A percentile compares a stretch with the other conserved stretches of the same genome.
Conservation (phyloP, 2,329 filamentous ascomycete species). For the Podosphaera fusca region DNA sequence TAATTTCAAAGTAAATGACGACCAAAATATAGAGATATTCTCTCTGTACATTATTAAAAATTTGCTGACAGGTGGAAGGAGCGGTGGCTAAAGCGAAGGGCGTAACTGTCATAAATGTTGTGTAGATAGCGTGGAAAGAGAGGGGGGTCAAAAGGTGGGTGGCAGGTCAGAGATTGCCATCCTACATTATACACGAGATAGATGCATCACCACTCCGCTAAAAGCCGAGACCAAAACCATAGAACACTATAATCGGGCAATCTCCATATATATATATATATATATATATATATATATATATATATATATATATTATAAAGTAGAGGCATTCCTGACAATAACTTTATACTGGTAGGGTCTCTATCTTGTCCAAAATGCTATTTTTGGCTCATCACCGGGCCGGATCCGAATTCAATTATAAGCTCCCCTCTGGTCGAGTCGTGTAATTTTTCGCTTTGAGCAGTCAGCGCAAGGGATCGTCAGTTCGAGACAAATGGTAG, state of each 20-base stretch:
- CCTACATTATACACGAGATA: too few relatives aligned
- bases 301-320: too few relatives aligned
- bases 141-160: too few relatives aligned
- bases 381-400: neutral
- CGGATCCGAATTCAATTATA: slow-evolving; percentile 1
- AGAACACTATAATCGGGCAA: too few relatives aligned
- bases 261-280: too few relatives aligned
- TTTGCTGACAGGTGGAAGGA: neutral
- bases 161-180: too few relatives aligned
- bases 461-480: neutral
- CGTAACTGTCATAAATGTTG: too few relatives aligned
- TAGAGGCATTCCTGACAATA: too few relatives aligned
- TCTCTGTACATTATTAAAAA: neutral
- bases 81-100: neutral
- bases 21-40: neutral
- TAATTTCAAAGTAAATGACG: neutral
- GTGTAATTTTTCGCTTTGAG: neutral
- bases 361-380: neutral
- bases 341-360: neutral
- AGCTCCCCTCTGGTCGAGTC: neutral
- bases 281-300: too few relatives aligned
- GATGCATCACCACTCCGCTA: too few relatives aligned
- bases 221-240: too few relatives aligned
- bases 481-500: neutral
- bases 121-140: too few relatives aligned